Evolutionary conservation across 192 early-diverging fungal genomes (phyloP), one percentile per base, ranked within the genome.

Genomic region (Neocallimastix lanati): DNA sequence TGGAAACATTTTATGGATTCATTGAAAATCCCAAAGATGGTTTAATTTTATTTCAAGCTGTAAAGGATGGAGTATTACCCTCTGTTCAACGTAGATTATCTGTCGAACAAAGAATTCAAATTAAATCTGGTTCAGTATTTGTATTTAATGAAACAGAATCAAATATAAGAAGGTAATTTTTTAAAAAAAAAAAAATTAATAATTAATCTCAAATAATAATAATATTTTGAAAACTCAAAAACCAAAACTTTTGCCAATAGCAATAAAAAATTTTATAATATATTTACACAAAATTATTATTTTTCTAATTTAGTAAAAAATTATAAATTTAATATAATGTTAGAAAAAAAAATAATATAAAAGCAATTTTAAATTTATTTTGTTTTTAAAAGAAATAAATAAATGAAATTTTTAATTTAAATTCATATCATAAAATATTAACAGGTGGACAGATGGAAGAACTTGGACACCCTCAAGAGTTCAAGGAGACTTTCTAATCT

Each of bases 401-500:
- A n/a, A n/a, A n/a, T n/a, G n/a, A n/a, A n/a, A n/a, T n/a, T n/a
- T n/a, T n/a, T n/a, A n/a, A n/a, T n/a, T n/a, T n/a, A n/a, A n/a
- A n/a, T n/a, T n/a, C n/a, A n/a, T n/a, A n/a, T n/a, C n/a, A n/a
- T n/a, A n/a, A n/a, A n/a, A n/a, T n/a, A n/a, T n/a, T 67, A 67
- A 67, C 11, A 87, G 94, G 28, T 96, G 94, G 94, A 95, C 94
- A 4, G 94, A 95, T 78, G 93, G 93, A 11, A 86, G 91, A 13
- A 83, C 89, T 25, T 95, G 94, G 94, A 92, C 92, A 35, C 94
- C 94, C 14, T 94, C 93, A 21, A 89, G 94, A 29, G 93, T 95
- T 29, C 83, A 92, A 29, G 92, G 92, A 79, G 93, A 93, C 78
- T 95, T 94, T 80, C 82, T 95, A 50, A 85, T 94, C 76, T 95